Conservation (phyloP, 192 early-diverging fungal genomes). For the Linderina pennispora region DNA sequence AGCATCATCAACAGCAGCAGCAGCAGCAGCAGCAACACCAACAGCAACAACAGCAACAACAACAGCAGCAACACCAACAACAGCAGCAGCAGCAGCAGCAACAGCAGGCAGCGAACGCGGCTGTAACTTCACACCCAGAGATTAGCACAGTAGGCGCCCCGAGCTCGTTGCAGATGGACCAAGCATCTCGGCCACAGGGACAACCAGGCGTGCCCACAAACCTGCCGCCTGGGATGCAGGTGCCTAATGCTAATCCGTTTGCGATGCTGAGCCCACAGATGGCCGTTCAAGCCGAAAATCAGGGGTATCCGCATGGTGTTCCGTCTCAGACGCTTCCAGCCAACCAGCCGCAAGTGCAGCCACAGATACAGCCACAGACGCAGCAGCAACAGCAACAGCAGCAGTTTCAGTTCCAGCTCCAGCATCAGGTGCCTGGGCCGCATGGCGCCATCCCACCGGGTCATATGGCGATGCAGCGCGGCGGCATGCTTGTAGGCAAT, state of each 20-base stretch:
- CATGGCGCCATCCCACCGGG: neutral
- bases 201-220: no score
- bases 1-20: neutral
- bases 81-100: conserved; percentile 11
- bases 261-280: no score
- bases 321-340: no score
- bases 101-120: no score
- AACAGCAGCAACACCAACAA: conserved; percentile 8
- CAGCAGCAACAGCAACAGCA: neutral
- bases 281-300: no score
- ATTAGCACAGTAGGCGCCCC: no score
- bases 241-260: no score
- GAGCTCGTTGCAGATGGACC: no score
- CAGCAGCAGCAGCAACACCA: conserved; percentile 17
- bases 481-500: neutral
- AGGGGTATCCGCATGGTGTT: no score
- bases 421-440: neutral
- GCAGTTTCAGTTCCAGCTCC: neutral
- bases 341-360: no score
- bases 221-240: neutral
- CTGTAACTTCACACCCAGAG: neutral
- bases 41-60: conserved; percentile 5
- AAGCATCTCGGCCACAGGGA: no score
- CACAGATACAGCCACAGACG: neutral
- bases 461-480: neutral